A percentile compares a stretch with the other conserved stretches of the same genome.
phyloP scores from a whole-genome alignment of 1,139 yeast species.

The Scheffersomyces cryptocercus region DNA sequence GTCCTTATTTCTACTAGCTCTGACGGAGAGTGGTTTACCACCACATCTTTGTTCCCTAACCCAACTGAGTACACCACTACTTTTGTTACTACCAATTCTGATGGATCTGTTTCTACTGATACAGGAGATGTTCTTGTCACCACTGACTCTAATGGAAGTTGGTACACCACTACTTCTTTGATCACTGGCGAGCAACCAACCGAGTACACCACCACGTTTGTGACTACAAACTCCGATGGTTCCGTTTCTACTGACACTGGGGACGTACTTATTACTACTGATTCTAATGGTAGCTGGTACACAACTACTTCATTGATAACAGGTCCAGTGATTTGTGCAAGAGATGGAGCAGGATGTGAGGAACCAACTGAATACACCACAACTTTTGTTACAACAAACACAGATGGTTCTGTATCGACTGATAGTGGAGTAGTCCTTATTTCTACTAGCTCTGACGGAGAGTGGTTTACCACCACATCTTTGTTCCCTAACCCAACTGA shows the following conservation, averaged over 20 bases:
- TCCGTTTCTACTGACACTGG: conserved; percentile 13
- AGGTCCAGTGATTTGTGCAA: conserved; percentile 4
- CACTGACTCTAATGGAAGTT: conserved; percentile 11
- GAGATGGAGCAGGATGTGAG: neutral
- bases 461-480: conserved; percentile 11
- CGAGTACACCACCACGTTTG: conserved; percentile 7
- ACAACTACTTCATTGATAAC: conserved; percentile 10
- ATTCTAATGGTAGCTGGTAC: conserved; percentile 9
- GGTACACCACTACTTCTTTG: conserved; percentile 5
- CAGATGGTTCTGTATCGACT: conserved; percentile 3
- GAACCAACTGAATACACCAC: neutral
- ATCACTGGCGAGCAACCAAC: conserved; percentile 4
- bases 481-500: neutral
- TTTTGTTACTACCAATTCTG: conserved; percentile 6
- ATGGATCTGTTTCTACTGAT: conserved; percentile 2
- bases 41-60: too few relatives aligned
- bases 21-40: too few relatives aligned
- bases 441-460: conserved; percentile 12
- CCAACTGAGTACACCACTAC: conserved; percentile 7
- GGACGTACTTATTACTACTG: conserved; percentile 12
- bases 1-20: too few relatives aligned
- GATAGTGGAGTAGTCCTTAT: conserved; percentile 13
- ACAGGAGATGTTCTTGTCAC: conserved; percentile 11
- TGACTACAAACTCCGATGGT: conserved; percentile 16
- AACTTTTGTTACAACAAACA: neutral